These are phyloP conservation scores for Vitellaria paradoxa DNA, from an alignment of 179 eudicot genomes.

Conservation along the genomic window DNA sequence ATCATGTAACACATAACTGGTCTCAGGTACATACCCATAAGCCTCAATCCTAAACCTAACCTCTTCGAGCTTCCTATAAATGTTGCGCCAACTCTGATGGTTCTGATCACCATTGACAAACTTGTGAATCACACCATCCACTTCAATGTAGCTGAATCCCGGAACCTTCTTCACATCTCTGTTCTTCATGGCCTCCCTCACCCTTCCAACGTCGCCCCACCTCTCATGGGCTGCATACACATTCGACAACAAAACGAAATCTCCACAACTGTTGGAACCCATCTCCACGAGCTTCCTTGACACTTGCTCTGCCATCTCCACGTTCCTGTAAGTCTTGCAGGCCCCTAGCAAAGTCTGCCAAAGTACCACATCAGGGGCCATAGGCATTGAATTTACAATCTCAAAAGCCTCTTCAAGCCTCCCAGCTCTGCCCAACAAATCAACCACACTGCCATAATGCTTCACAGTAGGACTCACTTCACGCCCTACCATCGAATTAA, in stretches of 20 bases:
- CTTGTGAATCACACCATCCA: slow-evolving; percentile 51
- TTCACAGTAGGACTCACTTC: slow-evolving; percentile 56
- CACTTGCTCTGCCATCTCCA: slow-evolving; percentile 68
- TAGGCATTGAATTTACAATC: slow-evolving; percentile 59
- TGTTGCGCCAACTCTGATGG: slow-evolving; percentile 51
- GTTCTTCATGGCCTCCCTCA: slow-evolving; percentile 63
- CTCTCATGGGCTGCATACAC: slow-evolving; percentile 62
- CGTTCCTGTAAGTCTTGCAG: slow-evolving; percentile 63
- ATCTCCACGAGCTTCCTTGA: slow-evolving; percentile 71
- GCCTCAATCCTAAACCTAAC: slow-evolving; percentile 51
- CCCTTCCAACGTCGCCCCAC: slow-evolving; percentile 76
- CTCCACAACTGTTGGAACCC: slow-evolving; percentile 75
- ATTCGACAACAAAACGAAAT: slow-evolving; percentile 72
- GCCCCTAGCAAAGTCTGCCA: slow-evolving; percentile 92
- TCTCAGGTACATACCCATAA: slow-evolving; percentile 68
- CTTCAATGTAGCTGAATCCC: slow-evolving; percentile 80
- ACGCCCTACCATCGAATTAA: slow-evolving; percentile 41
- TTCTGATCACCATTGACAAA: slow-evolving; percentile 65
- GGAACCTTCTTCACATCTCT: slow-evolving; percentile 70
- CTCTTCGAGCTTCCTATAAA: slow-evolving; percentile 72
- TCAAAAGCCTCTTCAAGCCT: slow-evolving; percentile 62
- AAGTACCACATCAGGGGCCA: slow-evolving; percentile 61
- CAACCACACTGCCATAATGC: slow-evolving; percentile 86
- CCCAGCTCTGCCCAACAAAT: slow-evolving; percentile 81
- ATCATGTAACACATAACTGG: slow-evolving; percentile 73